Percentiles rank a stretch among this genome's conserved stretches.
Conservation (phyloP, 2,329 filamentous ascomycete genomes). For the Penicillium oxalicum region DNA sequence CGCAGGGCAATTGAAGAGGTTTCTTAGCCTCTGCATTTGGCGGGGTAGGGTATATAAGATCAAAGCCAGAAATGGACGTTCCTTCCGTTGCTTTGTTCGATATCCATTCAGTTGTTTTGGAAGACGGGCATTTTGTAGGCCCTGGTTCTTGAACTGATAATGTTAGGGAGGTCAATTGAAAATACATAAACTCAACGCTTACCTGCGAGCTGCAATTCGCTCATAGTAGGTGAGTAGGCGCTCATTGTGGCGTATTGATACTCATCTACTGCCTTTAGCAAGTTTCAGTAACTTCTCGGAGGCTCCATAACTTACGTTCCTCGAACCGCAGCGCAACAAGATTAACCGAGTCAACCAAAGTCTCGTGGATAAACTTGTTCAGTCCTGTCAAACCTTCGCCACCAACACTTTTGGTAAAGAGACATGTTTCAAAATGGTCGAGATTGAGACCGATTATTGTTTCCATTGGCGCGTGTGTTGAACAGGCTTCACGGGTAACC, state of each 20-base stretch:
- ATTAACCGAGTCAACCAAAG: not conserved
- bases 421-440: not conserved
- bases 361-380: not conserved
- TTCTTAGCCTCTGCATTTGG: not conserved
- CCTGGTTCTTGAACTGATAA: not conserved
- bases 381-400: not conserved
- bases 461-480: not conserved
- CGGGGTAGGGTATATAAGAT: not conserved
- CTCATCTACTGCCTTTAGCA: conserved; percentile 11
- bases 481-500: not conserved
- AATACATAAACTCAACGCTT: not conserved
- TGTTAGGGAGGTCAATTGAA: not conserved
- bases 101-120: not conserved
- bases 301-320: not conserved
- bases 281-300: conserved; percentile 8
- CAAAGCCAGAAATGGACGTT: not conserved
- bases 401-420: not conserved
- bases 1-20: not conserved
- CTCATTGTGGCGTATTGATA: conserved; percentile 17
- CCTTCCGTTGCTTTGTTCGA: not conserved
- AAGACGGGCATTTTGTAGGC: not conserved
- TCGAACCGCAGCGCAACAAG: conserved; percentile 13
- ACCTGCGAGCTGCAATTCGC: conserved; percentile 13
- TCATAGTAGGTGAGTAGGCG: conserved; percentile 17
- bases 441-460: not conserved